Evolutionary conservation across 768 basidiomycete species (phyloP), one percentile per base, ranked within the genome.

Genomic region (Mycena albidolilacea): DNA sequence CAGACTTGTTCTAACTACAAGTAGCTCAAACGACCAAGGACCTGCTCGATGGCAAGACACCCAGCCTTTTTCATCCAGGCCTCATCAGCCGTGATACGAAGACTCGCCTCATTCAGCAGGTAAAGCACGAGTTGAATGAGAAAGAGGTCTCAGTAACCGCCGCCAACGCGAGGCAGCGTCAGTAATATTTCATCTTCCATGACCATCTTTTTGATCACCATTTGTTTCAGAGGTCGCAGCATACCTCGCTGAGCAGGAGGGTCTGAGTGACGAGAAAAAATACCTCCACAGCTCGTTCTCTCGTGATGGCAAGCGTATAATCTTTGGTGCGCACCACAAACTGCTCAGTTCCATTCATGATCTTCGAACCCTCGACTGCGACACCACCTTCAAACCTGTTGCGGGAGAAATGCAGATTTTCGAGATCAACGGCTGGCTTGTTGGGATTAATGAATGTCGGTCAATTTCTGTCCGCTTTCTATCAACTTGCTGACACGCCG

Each of bases 341-440:
- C 60, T 72, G 7, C 55, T 72, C 41, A 8, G 44, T 19, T 67
- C 43, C n/a, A 72, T 72, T 46, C 71, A 72, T 35, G 62, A 64
- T 44, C 62, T 62, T 23, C 65, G 71, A 3, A 72, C 71, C n/a
- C 71, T 72, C 44, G 71, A 72, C 64, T 72, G 71, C 30, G 71
- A 72, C 63, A 72, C 71, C 50, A 66, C 71, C 39, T 72, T 72
- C 65, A 72, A 72, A 17, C 71, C 65, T 21, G 58, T 72, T 6
- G 65, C 41, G 8, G 59, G 57, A 7, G 41, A 58, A 19, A 72
- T 72, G 71, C 64, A 67, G 46, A 72, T 72, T 58, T 68, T 62
- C 64, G 66, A 72, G 54, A 63, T 72, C 21, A 72, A 72, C 43
- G 66, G 64, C 21, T 68, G 71, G 71, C 12, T 72, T 17, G 65